Conservation (phyloP, 1,139 yeast genomes). For the Yamadazyma kanchanaburiensis region DNA sequence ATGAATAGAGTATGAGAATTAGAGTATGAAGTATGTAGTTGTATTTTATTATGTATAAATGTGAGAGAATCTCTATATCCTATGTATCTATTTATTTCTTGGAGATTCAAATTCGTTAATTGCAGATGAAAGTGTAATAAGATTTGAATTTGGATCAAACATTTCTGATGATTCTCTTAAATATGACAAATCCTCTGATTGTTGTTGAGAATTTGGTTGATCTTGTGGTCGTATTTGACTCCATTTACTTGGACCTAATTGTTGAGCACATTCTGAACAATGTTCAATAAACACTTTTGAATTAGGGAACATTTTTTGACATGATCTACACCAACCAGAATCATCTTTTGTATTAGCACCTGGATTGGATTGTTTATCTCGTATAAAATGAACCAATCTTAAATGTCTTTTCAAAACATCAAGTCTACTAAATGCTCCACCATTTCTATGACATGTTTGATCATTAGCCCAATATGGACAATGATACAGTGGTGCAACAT, state of each 20-base stretch:
- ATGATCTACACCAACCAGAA: conserved; percentile 63
- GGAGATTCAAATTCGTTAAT: conserved; percentile 11
- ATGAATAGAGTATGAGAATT: conserved; percentile 5
- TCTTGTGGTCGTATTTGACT: conserved; percentile 8
- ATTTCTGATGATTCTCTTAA: conserved; percentile 7
- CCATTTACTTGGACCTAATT: conserved; percentile 27
- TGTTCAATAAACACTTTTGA: conserved; percentile 64
- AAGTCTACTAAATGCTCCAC: conserved; percentile 66
- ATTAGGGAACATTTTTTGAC: conserved; percentile 55
- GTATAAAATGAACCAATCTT: conserved; percentile 61
- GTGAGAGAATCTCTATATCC: background rate
- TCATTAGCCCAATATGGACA: conserved; percentile 71
- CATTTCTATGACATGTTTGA: conserved; percentile 68
- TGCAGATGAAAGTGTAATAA: conserved; percentile 14
- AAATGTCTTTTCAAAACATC: conserved; percentile 72
- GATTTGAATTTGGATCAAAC: conserved; percentile 13
- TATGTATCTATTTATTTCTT: background rate
- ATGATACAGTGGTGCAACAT: conserved; percentile 58
- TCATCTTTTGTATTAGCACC: conserved; percentile 29
- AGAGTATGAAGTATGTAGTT: conserved; percentile 1
- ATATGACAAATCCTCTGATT: conserved; percentile 3
- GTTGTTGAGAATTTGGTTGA: conserved; percentile 1
- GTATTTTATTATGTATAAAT: conserved; percentile 1
- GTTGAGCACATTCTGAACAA: conserved; percentile 58
- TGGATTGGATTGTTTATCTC: conserved; percentile 31